A percentile compares a stretch with the other conserved stretches of the same genome.
phyloP scores from a whole-genome alignment of 139 green algal species.

The Closterium sp. region DNA sequence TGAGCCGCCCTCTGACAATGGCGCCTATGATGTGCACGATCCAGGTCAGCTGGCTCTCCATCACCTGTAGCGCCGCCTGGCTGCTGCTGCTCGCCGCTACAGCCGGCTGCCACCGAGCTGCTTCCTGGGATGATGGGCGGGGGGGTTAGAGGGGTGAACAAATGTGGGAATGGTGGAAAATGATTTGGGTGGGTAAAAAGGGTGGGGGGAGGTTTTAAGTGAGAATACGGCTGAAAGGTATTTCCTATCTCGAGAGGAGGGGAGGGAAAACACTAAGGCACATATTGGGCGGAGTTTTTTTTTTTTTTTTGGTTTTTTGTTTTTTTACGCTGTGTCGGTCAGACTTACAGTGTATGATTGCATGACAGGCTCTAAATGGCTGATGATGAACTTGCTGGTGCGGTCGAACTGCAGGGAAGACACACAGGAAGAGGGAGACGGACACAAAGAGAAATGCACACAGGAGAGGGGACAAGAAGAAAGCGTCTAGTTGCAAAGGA shows the following conservation, averaged over 20 bases:
- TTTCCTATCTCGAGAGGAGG: too few species aligned
- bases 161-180: too few species aligned
- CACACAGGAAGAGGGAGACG: not conserved
- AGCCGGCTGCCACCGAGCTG: constrained; percentile 20
- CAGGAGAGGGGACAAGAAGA: not conserved
- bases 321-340: not conserved
- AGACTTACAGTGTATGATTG: constrained; percentile 59
- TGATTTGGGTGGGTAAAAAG: too few species aligned
- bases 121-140: constrained; percentile 16
- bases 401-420: constrained; percentile 75
- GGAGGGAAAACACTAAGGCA: too few species aligned
- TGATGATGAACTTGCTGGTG: constrained; percentile 67
- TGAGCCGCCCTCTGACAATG: constrained; percentile 80
- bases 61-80: constrained; percentile 53
- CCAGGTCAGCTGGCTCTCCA: constrained; percentile 97
- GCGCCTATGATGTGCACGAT: constrained; percentile 91
- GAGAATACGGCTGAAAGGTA: too few species aligned
- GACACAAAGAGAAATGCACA: too few species aligned
- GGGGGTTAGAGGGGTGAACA: not conserved
- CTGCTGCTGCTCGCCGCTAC: not conserved
- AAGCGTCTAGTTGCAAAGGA: not conserved
- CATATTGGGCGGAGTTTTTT: too few species aligned
- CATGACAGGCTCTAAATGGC: constrained; percentile 75
- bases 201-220: too few species aligned
- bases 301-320: too few species aligned